phyloP scores from a whole-genome alignment of 2,329 filamentous ascomycete species.

The Tolypocladium inflatum region DNA sequence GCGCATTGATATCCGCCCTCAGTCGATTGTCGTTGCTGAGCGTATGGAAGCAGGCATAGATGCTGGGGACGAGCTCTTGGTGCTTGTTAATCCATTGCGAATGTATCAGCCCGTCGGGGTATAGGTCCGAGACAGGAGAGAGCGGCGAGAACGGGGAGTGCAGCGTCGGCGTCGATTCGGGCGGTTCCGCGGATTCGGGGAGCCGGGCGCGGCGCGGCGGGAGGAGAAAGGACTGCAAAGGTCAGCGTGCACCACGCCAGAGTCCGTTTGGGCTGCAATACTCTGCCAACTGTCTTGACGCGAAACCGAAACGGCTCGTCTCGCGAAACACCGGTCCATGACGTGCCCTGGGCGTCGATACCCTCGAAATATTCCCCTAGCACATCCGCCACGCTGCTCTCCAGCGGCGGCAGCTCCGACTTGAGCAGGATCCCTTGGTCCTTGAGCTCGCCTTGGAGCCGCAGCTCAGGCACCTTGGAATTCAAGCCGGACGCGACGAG shows the following conservation, averaged over 20 bases:
- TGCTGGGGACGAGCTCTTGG: constrained; percentile 71
- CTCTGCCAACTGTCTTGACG: constrained; percentile 69
- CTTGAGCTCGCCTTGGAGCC: constrained; percentile 41
- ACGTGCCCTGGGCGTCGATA: constrained; percentile 52
- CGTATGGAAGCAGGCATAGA: constrained; percentile 72
- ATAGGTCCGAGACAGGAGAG: constrained; percentile 71
- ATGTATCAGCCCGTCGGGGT: constrained; percentile 82
- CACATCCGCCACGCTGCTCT: constrained; percentile 53
- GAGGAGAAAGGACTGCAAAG: constrained; percentile 39
- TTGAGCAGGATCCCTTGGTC: constrained; percentile 52
- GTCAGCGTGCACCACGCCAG: constrained; percentile 15
- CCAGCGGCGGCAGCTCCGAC: constrained; percentile 61
- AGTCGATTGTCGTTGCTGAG: constrained; percentile 77
- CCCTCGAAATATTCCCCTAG: constrained; percentile 58
- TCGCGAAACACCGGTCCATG: constrained; percentile 56
- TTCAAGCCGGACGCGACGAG: constrained; percentile 71
- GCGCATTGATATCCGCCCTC: constrained; percentile 74
- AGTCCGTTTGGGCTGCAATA: constrained; percentile 35
- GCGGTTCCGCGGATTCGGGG: constrained; percentile 39
- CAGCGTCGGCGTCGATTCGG: constrained; percentile 44
- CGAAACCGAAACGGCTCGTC: constrained; percentile 51
- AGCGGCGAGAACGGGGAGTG: constrained; percentile 91
- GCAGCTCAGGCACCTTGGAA: constrained; percentile 28
- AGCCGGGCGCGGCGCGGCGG: constrained; percentile 48
- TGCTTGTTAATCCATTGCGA: constrained; percentile 82